phyloP scores from a whole-genome alignment of 352 stramenopile species.

The Globisporangium mamillatum region DNA sequence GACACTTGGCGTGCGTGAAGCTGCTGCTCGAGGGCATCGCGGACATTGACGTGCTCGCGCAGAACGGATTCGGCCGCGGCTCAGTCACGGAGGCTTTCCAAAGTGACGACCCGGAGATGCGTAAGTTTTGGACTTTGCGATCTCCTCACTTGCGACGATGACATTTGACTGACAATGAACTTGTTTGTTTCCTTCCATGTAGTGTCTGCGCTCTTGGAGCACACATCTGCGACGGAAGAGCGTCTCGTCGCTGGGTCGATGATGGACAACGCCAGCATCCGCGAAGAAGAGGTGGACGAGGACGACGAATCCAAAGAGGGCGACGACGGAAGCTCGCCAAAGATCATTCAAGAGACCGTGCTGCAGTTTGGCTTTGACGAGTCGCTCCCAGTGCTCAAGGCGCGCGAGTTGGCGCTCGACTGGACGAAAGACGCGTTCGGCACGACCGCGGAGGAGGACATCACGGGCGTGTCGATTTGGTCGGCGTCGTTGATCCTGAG shows the following conservation, averaged over 20 bases:
- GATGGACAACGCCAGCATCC: slow-evolving; percentile 66
- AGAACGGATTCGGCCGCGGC: slow-evolving; percentile 79
- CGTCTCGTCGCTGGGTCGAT: slow-evolving; percentile 64
- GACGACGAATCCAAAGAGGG: slow-evolving; percentile 42
- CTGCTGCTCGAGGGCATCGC: slow-evolving; percentile 56
- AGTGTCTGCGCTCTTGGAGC: slow-evolving; percentile 75
- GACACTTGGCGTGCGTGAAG: slow-evolving; percentile 78
- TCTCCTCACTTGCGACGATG: background rate
- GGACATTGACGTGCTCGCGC: slow-evolving; percentile 79
- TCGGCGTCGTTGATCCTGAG: slow-evolving; percentile 84
- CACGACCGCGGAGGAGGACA: slow-evolving; percentile 78
- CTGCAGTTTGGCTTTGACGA: slow-evolving; percentile 76
- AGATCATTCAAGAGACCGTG: slow-evolving; percentile 80
- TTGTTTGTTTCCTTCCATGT: background rate
- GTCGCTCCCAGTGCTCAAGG: slow-evolving; percentile 56
- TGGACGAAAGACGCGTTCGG: slow-evolving; percentile 84
- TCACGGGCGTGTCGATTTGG: slow-evolving; percentile 87
- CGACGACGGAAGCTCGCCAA: slow-evolving; percentile 41
- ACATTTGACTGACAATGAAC: background rate
- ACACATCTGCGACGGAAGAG: slow-evolving; percentile 78
- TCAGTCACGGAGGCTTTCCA: slow-evolving; percentile 85
- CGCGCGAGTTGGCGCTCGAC: slow-evolving; percentile 77
- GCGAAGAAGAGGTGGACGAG: slow-evolving; percentile 66
- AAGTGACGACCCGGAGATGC: slow-evolving; percentile 80
- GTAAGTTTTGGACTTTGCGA: slow-evolving; percentile 31